Percentiles rank a stretch among this genome's conserved stretches.
phyloP scores from a whole-genome alignment of 768 basidiomycete species.

The Auricularia heimuer region DNA sequence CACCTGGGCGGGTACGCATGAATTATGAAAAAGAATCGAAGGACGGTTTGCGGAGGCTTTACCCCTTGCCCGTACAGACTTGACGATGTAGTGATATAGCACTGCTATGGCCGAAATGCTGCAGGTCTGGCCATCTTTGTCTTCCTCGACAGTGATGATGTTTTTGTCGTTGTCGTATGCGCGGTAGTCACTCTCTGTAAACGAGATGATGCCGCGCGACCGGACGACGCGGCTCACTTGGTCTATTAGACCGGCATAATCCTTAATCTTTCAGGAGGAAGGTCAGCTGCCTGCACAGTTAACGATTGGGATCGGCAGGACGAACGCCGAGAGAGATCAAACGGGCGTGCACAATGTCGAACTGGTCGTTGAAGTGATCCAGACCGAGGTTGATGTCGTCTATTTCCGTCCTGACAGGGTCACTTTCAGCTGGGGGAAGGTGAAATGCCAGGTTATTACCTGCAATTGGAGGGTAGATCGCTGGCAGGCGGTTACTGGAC shows the following conservation, averaged over 20 bases:
- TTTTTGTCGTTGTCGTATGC: slow-evolving; percentile 45
- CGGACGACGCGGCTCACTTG: slow-evolving; percentile 58
- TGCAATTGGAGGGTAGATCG: slow-evolving; percentile 48
- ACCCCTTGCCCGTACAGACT: slow-evolving; percentile 38
- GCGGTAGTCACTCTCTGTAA: slow-evolving; percentile 61
- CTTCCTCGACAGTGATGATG: background rate
- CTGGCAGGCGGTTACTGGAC: slow-evolving; percentile 24
- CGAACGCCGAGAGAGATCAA: slow-evolving; percentile 51
- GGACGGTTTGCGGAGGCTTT: too few relatives aligned
- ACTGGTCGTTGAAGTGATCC: slow-evolving; percentile 71
- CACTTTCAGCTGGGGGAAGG: background rate
- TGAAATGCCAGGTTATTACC: slow-evolving; percentile 27
- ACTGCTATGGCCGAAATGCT: background rate
- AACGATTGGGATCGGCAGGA: background rate
- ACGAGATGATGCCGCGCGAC: slow-evolving; percentile 56
- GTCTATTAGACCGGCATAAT: slow-evolving; percentile 53
- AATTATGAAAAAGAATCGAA: too few relatives aligned
- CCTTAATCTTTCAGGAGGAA: slow-evolving; percentile 37
- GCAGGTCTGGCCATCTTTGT: background rate
- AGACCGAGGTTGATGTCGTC: slow-evolving; percentile 80
- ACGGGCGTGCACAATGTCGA: slow-evolving; percentile 66
- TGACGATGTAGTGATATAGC: slow-evolving; percentile 34
- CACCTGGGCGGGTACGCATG: slow-evolving; percentile 27
- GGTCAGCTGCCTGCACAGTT: background rate
- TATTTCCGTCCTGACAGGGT: slow-evolving; percentile 43